A percentile compares a stretch with the other conserved stretches of the same genome.
Conservation (phyloP, 2,329 filamentous ascomycete genomes). For the Corynespora cassiicola region DNA sequence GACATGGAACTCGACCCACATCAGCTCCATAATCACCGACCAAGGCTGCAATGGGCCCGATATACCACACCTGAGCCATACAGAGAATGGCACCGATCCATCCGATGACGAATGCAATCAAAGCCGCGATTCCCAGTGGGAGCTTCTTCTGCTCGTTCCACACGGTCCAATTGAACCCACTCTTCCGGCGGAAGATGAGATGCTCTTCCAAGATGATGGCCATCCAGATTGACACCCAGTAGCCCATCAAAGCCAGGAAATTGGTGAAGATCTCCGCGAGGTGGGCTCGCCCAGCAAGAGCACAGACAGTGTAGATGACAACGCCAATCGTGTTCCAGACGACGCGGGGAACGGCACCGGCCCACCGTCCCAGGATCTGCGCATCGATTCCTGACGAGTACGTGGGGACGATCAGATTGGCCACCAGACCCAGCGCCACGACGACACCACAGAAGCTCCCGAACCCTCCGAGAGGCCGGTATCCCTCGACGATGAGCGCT, state of each 20-base stretch:
- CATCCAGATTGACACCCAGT: constrained; percentile 72
- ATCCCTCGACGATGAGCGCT: constrained; percentile 69
- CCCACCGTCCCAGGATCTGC: constrained; percentile 68
- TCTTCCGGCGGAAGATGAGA: constrained; percentile 63
- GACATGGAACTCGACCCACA: too few relatives aligned
- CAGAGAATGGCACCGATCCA: constrained; percentile 70
- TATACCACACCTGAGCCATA: constrained; percentile 75
- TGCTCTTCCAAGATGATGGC: constrained; percentile 68
- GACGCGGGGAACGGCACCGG: constrained; percentile 65
- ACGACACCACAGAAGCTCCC: constrained; percentile 72
- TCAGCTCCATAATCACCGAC: constrained; percentile 66
- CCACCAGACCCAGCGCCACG: constrained; percentile 68
- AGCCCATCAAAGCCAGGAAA: constrained; percentile 74
- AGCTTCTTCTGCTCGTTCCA: constrained; percentile 67
- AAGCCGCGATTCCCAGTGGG: constrained; percentile 67
- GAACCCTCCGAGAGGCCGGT: constrained; percentile 64
- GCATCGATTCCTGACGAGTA: constrained; percentile 71
- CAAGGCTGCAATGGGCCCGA: constrained; percentile 65
- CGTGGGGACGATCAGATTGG: constrained; percentile 70
- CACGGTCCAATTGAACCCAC: constrained; percentile 64
- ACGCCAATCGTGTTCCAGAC: constrained; percentile 70
- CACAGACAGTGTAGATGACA: constrained; percentile 69
- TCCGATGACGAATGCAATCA: constrained; percentile 67
- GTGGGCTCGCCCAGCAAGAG: constrained; percentile 64
- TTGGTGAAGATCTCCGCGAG: constrained; percentile 72